Percentiles rank a stretch among this genome's conserved stretches.
phyloP scores from a whole-genome alignment of 208 protist genomes.

The Angomonas ambiguus region DNA sequence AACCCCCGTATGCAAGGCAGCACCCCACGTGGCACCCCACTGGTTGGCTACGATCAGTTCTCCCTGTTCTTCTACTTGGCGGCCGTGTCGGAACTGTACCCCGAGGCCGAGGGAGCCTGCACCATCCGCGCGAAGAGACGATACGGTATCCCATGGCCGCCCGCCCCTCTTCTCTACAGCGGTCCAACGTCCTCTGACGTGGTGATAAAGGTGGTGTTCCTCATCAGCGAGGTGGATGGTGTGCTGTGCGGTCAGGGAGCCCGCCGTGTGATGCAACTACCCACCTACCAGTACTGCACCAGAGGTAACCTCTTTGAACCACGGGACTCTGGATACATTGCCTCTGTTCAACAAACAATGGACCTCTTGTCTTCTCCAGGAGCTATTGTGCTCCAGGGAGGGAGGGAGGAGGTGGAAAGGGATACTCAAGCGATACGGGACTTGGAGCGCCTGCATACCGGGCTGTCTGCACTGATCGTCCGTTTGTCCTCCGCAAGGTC shows the following conservation, averaged over 20 bases:
- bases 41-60: constrained; percentile 81
- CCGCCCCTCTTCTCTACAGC: constrained; percentile 60
- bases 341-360: constrained; percentile 39
- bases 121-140: neutral
- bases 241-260: constrained; percentile 41
- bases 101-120: constrained; percentile 5
- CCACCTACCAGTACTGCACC: constrained; percentile 53
- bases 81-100: constrained; percentile 37
- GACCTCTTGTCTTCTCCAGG: constrained; percentile 76
- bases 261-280: constrained; percentile 25
- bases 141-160: constrained; percentile 60
- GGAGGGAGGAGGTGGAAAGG: constrained; percentile 29
- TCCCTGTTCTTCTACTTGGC: constrained; percentile 68
- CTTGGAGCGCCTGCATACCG: neutral
- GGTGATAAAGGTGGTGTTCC: constrained; percentile 56
- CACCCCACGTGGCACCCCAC: constrained; percentile 50
- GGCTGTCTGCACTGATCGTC: neutral
- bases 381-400: constrained; percentile 59
- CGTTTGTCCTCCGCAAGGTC: too few relatives aligned
- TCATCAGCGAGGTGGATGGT: constrained; percentile 29
- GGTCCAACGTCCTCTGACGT: neutral
- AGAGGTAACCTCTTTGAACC: constrained; percentile 39
- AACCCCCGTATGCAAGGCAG: constrained; percentile 83
- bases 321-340: constrained; percentile 19
- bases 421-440: constrained; percentile 26